Conservation (phyloP, 768 basidiomycete species). For the Mycena alexandri region DNA sequence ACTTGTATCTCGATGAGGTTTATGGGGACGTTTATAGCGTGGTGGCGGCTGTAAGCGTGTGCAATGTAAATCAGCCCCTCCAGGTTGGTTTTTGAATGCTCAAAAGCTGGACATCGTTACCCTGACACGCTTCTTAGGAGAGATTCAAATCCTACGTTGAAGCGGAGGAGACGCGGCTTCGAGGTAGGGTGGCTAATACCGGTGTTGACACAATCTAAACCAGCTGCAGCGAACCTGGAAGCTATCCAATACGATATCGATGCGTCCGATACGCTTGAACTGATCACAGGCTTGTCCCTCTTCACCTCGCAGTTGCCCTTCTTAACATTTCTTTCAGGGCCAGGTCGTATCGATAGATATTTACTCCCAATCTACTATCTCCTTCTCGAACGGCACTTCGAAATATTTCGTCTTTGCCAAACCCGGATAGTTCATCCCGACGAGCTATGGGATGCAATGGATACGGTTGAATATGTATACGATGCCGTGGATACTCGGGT, state of each 20-base stretch:
- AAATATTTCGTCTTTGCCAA: slow-evolving; percentile 24
- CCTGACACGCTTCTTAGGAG: slow-evolving; percentile 1
- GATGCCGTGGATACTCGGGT: slow-evolving; percentile 6
- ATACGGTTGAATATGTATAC: slow-evolving; percentile 12
- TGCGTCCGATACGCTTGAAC: slow-evolving; percentile 14
- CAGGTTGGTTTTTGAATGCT: slow-evolving; percentile 2
- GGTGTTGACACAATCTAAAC: not conserved
- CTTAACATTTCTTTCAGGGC: slow-evolving; percentile 7
- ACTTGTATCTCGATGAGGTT: slow-evolving; percentile 19
- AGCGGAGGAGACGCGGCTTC: slow-evolving; percentile 29
- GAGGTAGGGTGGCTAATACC: slow-evolving; percentile 2
- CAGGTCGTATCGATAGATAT: slow-evolving; percentile 33
- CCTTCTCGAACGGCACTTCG: slow-evolving; percentile 27
- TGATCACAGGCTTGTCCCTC: slow-evolving; percentile 22
- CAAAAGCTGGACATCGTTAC: too few species aligned
- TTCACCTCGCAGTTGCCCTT: not conserved
- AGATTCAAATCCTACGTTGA: slow-evolving; percentile 25
- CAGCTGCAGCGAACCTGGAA: slow-evolving; percentile 28
- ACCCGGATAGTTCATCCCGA: slow-evolving; percentile 14
- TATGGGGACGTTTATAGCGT: slow-evolving; percentile 6
- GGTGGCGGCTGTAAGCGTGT: slow-evolving; percentile 3
- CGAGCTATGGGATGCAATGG: slow-evolving; percentile 20
- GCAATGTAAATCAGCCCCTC: slow-evolving; percentile 10
- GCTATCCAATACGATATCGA: slow-evolving; percentile 33
- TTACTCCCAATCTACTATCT: slow-evolving; percentile 20